phyloP scores from a whole-genome alignment of 805 yeast species.

The Saturnispora quitensis region DNA sequence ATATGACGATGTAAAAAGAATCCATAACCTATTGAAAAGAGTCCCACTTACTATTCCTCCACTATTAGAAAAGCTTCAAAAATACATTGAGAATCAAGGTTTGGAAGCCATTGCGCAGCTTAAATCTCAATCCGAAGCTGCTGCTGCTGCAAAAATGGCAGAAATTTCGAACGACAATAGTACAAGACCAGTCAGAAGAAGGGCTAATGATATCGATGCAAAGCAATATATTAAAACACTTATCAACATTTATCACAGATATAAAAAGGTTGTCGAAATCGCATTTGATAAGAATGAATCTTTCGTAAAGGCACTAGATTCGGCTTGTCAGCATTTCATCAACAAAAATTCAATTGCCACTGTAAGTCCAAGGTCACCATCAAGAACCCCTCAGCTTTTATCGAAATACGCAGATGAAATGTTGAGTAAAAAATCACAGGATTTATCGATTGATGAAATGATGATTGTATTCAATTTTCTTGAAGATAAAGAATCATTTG shows the following conservation, averaged over 20 bases:
- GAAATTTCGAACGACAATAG: slow-evolving; percentile 3
- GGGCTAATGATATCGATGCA: slow-evolving; percentile 39
- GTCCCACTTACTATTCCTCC: slow-evolving; percentile 76
- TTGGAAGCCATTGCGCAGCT: slow-evolving; percentile 49
- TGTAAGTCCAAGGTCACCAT: slow-evolving; percentile 45
- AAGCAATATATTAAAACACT: slow-evolving; percentile 72
- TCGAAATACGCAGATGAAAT: slow-evolving; percentile 84
- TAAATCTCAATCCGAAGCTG: slow-evolving; percentile 24
- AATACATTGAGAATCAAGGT: slow-evolving; percentile 63
- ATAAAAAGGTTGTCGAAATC: slow-evolving; percentile 49
- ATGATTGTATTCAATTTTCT: slow-evolving; percentile 81
- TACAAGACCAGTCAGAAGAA: slow-evolving; percentile 5
- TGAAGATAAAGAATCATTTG: slow-evolving; percentile 92
- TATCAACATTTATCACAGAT: slow-evolving; percentile 59
- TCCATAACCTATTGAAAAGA: slow-evolving; percentile 67
- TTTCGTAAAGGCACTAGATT: slow-evolving; percentile 80
- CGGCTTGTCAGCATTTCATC: slow-evolving; percentile 78
- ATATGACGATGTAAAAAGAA: slow-evolving; percentile 63
- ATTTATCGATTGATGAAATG: slow-evolving; percentile 74
- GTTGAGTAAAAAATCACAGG: slow-evolving; percentile 67
- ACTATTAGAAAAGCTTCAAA: slow-evolving; percentile 61
- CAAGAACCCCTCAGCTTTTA: slow-evolving; percentile 86
- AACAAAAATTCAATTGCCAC: slow-evolving; percentile 76
- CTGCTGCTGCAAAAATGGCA: background rate
- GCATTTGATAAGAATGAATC: slow-evolving; percentile 69